Base-by-base conservation (phyloP, 1,139 yeast genomes). In the Yamadazyma trypodendri region DNA sequence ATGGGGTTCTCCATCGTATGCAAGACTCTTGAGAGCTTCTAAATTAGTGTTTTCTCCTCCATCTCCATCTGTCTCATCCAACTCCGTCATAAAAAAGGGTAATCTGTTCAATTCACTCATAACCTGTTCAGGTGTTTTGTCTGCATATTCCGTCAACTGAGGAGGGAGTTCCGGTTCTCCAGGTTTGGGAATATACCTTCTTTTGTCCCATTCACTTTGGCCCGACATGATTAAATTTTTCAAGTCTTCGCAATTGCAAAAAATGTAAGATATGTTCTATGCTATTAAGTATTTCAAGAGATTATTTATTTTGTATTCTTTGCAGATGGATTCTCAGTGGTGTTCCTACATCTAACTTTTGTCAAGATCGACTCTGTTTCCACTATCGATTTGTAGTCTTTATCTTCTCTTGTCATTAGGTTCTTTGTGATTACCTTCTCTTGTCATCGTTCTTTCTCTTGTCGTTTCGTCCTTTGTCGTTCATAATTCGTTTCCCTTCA, bases 1-100 rank as follows among this genome's bases (percentile, higher is more conserved):
- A 51, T 84, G 81, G 0, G 97, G 97, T 45, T 88, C 96, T 24
- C 98, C 98, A 36, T 92, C 98, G 55, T 87, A 90, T 0, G 95
- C 97, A 52, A 94, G 69, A 10, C 96, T 92, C 55, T 81, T 83
- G 45, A 92, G 72, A 0, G 98, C 98, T 55, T 92, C 97, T 16
- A 94, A 63, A 37, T 79, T 82, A 5, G 72, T 56, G 52, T 87
- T 88, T 32, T 80, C 84, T 24, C 90, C 94, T 25, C 84, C 87
- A 8, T 79, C 84, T 7, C 87, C 92, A 52, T 84, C 86, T 6
- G 80, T 75, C 28, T 80, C 86, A 51, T 84, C 95, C 21, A 89
- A 63, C 52, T 85, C 76, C 7, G 92, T 89, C 98, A 92, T 94
- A 69, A 92, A 94, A 52, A 92, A 85, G 12, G 98, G 99, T 56